A percentile compares a stretch with the other conserved stretches of the same genome.
These are phyloP conservation scores for Wickerhamomyces hampshirensis DNA, from an alignment of 805 yeast genomes.

Conservation along the genomic window DNA sequence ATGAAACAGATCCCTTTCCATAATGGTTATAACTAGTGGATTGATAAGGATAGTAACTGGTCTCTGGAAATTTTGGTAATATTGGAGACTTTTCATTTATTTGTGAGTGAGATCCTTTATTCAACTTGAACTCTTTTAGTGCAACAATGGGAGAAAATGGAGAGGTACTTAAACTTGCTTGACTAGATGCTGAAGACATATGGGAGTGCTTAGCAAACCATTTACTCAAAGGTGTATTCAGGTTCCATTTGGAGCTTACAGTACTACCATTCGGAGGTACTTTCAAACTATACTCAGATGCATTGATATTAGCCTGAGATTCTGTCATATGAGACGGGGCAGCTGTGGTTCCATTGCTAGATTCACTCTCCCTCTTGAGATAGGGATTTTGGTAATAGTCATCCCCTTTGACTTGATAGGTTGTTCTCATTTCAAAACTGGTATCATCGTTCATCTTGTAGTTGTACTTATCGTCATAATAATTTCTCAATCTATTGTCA, in stretches of 20 bases:
- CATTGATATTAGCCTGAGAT: background rate
- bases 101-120: conserved; percentile 9
- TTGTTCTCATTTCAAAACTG: conserved; percentile 11
- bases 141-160: conserved; percentile 22
- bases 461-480: conserved; percentile 23
- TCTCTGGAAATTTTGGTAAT: conserved; percentile 21
- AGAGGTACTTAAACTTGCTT: conserved; percentile 20
- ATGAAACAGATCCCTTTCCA: conserved; percentile 4
- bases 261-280: conserved; percentile 11
- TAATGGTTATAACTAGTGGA: background rate
- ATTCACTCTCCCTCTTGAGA: background rate
- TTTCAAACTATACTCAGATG: conserved; percentile 18
- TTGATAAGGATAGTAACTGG: conserved; percentile 9
- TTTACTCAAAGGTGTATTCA: conserved; percentile 23
- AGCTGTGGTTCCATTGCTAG: background rate
- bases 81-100: conserved; percentile 18
- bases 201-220: conserved; percentile 23
- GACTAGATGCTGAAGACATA: conserved; percentile 7
- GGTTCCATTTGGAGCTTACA: conserved; percentile 16
- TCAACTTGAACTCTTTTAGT: conserved; percentile 21
- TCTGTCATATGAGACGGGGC: background rate
- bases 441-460: conserved; percentile 12
- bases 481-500: conserved; percentile 9
- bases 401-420: conserved; percentile 11
- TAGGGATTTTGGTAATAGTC: background rate